These are phyloP conservation scores for Fusarium mexicanum DNA, from an alignment of 2,329 filamentous ascomycete species.

Conservation along the genomic window DNA sequence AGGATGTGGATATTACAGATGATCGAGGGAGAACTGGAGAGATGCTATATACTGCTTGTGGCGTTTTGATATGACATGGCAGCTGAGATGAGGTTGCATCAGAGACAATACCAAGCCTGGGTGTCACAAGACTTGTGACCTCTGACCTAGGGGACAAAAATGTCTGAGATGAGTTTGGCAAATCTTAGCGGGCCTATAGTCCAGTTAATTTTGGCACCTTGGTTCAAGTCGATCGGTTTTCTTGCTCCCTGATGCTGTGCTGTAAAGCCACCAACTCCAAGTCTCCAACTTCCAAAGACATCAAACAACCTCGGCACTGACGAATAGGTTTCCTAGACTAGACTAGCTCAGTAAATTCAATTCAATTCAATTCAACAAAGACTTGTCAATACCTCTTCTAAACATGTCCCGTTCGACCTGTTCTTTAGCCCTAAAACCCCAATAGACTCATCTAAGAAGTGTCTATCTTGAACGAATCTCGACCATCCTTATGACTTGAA, in stretches of 20 bases:
- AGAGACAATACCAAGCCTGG: neutral
- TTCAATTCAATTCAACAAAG: neutral
- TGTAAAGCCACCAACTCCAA: neutral
- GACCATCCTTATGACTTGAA: conserved; percentile 14
- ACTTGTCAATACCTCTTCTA: neutral
- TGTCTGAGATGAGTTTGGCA: neutral
- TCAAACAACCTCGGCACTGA: neutral
- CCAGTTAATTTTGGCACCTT: neutral
- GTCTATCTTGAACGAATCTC: neutral
- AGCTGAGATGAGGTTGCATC: neutral
- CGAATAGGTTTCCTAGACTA: neutral
- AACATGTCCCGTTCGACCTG: neutral
- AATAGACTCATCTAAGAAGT: conserved; percentile 31
- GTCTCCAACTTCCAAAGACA: neutral
- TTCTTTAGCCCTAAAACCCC: neutral
- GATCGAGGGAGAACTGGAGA: neutral
- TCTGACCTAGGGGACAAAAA: neutral
- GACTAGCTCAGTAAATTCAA: neutral
- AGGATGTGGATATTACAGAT: neutral
- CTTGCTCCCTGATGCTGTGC: neutral
- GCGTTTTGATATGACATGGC: neutral
- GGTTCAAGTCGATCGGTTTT: neutral
- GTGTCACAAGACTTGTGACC: neutral
- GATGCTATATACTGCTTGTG: neutral
- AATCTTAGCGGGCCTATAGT: neutral